Conservation (phyloP, 495 filamentous ascomycete genomes). For the Chaetomidium leptoderma region DNA sequence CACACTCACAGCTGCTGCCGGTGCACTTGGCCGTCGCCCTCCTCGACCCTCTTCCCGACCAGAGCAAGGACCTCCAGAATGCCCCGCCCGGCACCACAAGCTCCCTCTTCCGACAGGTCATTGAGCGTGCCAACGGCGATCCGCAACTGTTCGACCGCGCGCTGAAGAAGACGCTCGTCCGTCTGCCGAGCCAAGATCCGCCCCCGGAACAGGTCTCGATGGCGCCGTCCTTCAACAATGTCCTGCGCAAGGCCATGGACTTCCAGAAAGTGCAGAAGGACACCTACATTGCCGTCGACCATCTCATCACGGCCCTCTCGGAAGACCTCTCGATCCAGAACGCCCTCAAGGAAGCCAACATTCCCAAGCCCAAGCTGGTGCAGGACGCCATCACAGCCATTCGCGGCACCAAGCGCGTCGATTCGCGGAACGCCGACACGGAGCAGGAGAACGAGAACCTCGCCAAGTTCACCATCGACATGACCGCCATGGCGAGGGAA, state of each 20-base stretch:
- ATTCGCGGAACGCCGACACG: conserved; percentile 89
- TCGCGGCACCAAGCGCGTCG: conserved; percentile 83
- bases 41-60: conserved; percentile 75
- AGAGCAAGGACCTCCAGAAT: conserved; percentile 69
- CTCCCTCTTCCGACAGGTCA: conserved; percentile 86
- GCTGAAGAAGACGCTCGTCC: conserved; percentile 85
- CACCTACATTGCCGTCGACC: conserved; percentile 87
- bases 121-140: conserved; percentile 91
- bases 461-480: conserved; percentile 96
- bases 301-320: conserved; percentile 76
- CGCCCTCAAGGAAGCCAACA: conserved; percentile 76
- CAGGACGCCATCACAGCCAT: conserved; percentile 85
- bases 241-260: conserved; percentile 79
- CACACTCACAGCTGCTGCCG: conserved; percentile 83
- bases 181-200: conserved; percentile 88
- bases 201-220: conserved; percentile 82
- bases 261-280: conserved; percentile 95
- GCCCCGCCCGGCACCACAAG: conserved; percentile 55
- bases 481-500: conserved; percentile 89
- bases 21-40: conserved; percentile 85
- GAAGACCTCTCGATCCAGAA: conserved; percentile 73
- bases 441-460: conserved; percentile 89
- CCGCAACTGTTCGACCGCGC: conserved; percentile 79
- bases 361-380: conserved; percentile 86
- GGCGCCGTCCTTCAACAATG: conserved; percentile 72